phyloP scores from a whole-genome alignment of 257 asterid species.

The Handroanthus guayacan region DNA sequence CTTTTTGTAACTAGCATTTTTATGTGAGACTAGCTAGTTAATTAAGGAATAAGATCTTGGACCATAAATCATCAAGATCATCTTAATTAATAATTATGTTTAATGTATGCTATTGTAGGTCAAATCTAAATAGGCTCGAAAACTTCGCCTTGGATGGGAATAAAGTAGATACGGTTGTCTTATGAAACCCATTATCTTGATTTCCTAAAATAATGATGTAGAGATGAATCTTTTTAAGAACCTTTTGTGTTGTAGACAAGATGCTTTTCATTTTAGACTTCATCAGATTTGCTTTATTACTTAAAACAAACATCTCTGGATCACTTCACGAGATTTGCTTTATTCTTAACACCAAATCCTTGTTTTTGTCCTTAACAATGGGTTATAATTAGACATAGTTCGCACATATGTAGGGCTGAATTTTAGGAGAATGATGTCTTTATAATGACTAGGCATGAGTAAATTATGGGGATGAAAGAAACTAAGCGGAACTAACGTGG shows the following conservation, averaged over 20 bases:
- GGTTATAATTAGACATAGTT: too few species aligned
- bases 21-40: neutral
- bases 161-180: slow-evolving; percentile 36
- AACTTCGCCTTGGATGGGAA: slow-evolving; percentile 26
- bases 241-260: neutral
- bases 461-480: too few species aligned
- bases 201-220: neutral
- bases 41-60: slow-evolving; percentile 31
- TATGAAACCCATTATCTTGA: slow-evolving; percentile 28
- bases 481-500: too few species aligned
- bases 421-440: too few species aligned
- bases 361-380: neutral
- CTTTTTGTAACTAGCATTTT: too few species aligned
- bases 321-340: slow-evolving; percentile 23
- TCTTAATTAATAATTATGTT: neutral
- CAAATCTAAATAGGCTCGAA: slow-evolving; percentile 33
- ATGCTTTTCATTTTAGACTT: slow-evolving; percentile 19
- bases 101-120: slow-evolving; percentile 29
- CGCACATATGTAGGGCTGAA: too few species aligned
- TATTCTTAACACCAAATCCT: neutral
- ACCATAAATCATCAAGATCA: slow-evolving; percentile 9
- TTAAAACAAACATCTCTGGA: neutral
- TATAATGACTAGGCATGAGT: too few species aligned
- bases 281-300: neutral
- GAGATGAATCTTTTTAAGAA: slow-evolving; percentile 12